A percentile compares a stretch with the other conserved stretches of the same genome.
Evolutionary conservation across 2,329 filamentous ascomycete genomes (phyloP).

Genomic region (Ustulina deusta): DNA sequence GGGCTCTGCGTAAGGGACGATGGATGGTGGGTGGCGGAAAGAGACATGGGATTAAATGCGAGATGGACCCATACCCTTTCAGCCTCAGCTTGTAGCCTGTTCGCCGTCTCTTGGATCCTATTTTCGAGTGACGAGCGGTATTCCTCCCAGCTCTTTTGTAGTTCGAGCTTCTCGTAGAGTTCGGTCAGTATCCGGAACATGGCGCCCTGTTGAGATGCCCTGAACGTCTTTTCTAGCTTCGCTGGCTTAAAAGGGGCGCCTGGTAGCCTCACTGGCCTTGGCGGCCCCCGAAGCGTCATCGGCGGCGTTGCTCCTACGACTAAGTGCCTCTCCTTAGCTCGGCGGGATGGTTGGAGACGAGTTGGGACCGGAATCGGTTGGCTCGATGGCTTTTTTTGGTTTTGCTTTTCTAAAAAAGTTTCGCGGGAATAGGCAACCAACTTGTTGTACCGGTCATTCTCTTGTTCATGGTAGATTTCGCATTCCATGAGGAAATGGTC

Average conservation of each 20-base stretch:
- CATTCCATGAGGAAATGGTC: constrained; percentile 48
- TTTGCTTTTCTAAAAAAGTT: constrained; percentile 24
- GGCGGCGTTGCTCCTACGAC: constrained; percentile 3
- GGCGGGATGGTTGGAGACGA: constrained; percentile 43
- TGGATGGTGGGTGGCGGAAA: no score
- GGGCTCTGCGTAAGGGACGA: neutral
- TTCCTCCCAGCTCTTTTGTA: constrained; percentile 26
- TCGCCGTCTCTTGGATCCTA: constrained; percentile 13
- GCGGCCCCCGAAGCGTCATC: neutral
- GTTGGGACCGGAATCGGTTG: constrained; percentile 35
- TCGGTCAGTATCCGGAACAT: constrained; percentile 16
- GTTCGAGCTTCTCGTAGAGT: constrained; percentile 20
- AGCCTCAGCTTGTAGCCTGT: neutral
- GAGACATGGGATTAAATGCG: neutral
- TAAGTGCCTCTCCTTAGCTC: constrained; percentile 38
- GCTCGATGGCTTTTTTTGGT: constrained; percentile 9
- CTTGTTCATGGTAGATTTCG: constrained; percentile 44
- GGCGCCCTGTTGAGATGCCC: constrained; percentile 22
- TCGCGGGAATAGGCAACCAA: constrained; percentile 26
- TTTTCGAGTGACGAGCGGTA: constrained; percentile 18
- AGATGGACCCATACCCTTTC: constrained; percentile 10
- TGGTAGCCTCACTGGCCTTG: neutral
- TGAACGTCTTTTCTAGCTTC: constrained; percentile 30
- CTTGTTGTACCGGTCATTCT: constrained; percentile 38
- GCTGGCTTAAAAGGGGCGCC: constrained; percentile 27